Evolutionary conservation across 2,329 filamentous ascomycete species (phyloP), one percentile per base, ranked within the genome.

Genomic region (Emmonsiellopsis sp.): DNA sequence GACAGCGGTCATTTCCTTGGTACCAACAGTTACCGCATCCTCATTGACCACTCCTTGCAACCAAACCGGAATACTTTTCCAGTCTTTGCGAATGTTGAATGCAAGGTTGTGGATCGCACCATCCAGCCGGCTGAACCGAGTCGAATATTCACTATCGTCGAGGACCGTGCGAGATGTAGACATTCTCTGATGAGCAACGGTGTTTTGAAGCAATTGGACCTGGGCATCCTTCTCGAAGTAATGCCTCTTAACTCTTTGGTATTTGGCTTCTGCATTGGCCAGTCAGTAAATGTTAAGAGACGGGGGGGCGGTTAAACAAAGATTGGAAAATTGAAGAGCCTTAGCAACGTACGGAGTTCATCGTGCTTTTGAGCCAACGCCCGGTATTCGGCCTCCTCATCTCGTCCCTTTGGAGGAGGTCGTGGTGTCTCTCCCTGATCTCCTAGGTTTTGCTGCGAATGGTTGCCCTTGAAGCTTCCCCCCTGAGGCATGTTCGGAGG

Each of bases 1-100:
- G 26, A 95, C 86, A 5, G 91, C 91, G 6, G 90, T 97, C 93
- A 98, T 98, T 70, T 98, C 93, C 69, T 96, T 91, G 66, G 91
- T 95, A 57, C 91, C 93, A 8, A 86, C 89, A 62, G 85, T 82
- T 52, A 94, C 78, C 0, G 90, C 92, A 63, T 95, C 91, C 51
- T 86, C 79, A 68, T 92, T 96, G 59, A 95, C 87, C 52, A 84
- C 88, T 26, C 79, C 79, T 52, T 83, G 80, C 44, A 98, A 76
- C 89, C 90, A 97, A 5, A 77, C 67, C 0, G 93, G 93, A 52
- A 97, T 78, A 35, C 77, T 76, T 57, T 82, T 83, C 93, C 93
- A 98, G 65, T 94, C 87, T 71, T 97, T 97, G 58, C 93, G 86
- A 58, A 97, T 94, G 61, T 93, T 92, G 75, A 96, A 98, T 0